These are phyloP conservation scores for Yamadazyma triangularis DNA, from an alignment of 1,139 yeast species.

Conservation along the genomic window DNA sequence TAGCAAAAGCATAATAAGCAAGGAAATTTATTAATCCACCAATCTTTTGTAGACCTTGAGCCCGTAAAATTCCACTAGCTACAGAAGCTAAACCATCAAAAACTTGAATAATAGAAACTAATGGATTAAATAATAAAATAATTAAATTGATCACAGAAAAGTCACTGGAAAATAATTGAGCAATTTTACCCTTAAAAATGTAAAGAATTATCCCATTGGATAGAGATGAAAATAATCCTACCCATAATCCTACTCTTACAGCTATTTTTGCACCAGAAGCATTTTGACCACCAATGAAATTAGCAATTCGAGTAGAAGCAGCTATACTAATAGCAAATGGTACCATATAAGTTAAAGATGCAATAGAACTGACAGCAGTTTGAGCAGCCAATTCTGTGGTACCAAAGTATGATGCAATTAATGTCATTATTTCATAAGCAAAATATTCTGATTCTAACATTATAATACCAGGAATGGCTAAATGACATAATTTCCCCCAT, in stretches of 20 bases:
- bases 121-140: conserved; percentile 51
- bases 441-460: conserved; percentile 74
- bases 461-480: conserved; percentile 69
- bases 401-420: conserved; percentile 76
- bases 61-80: conserved; percentile 79
- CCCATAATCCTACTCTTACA: conserved; percentile 55
- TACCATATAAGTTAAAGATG: conserved; percentile 75
- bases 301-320: conserved; percentile 82
- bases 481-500: conserved; percentile 55
- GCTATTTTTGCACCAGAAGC: conserved; percentile 59
- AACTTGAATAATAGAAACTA: conserved; percentile 68
- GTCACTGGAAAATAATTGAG: conserved; percentile 67
- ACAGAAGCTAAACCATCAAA: conserved; percentile 82
- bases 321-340: conserved; percentile 91
- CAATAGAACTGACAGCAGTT: conserved; percentile 78
- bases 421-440: conserved; percentile 68
- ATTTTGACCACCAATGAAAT: conserved; percentile 78
- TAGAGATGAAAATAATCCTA: conserved; percentile 56
- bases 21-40: conserved; percentile 79
- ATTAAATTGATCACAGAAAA: conserved; percentile 52
- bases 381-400: conserved; percentile 84
- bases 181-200: conserved; percentile 52
- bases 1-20: conserved; percentile 60
- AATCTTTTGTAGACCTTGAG: conserved; percentile 79
- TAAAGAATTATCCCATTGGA: conserved; percentile 52